Conservation (phyloP, 805 yeast species). For the Soucietia sequanensis region DNA sequence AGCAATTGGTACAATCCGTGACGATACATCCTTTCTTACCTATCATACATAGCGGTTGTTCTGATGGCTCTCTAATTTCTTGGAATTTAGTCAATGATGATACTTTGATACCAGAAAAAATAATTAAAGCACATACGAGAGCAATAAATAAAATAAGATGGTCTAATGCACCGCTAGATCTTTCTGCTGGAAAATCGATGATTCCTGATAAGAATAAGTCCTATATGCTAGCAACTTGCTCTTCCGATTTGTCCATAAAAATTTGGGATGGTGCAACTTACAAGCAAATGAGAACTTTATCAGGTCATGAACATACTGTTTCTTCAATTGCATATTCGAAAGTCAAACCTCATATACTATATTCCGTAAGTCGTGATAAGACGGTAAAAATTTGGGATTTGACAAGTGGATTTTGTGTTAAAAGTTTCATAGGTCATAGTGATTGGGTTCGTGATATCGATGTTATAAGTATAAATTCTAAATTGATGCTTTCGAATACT, state of each 20-base stretch:
- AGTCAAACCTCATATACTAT: slow-evolving; percentile 45
- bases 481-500: slow-evolving; percentile 9
- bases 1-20: slow-evolving; percentile 58
- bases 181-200: slow-evolving; percentile 16
- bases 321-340: slow-evolving; percentile 58
- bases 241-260: slow-evolving; percentile 57
- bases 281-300: slow-evolving; percentile 57
- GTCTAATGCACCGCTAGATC: slow-evolving; percentile 40
- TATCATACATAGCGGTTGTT: slow-evolving; percentile 59
- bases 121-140: slow-evolving; percentile 75
- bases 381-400: slow-evolving; percentile 67
- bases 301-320: slow-evolving; percentile 88
- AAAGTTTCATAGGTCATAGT: slow-evolving; percentile 72
- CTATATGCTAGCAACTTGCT: slow-evolving; percentile 47
- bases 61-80: slow-evolving; percentile 67
- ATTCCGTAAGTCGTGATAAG: slow-evolving; percentile 64
- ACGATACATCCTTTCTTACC: slow-evolving; percentile 78
- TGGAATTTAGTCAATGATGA: slow-evolving; percentile 66
- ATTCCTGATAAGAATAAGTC: slow-evolving; percentile 11
- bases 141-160: slow-evolving; percentile 58
- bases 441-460: slow-evolving; percentile 85
- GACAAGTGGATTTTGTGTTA: slow-evolving; percentile 61
- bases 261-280: slow-evolving; percentile 64
- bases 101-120: slow-evolving; percentile 56
- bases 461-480: slow-evolving; percentile 19